Conservation (phyloP, 108 stramenopile genomes). For the Craspedostauros australis region DNA sequence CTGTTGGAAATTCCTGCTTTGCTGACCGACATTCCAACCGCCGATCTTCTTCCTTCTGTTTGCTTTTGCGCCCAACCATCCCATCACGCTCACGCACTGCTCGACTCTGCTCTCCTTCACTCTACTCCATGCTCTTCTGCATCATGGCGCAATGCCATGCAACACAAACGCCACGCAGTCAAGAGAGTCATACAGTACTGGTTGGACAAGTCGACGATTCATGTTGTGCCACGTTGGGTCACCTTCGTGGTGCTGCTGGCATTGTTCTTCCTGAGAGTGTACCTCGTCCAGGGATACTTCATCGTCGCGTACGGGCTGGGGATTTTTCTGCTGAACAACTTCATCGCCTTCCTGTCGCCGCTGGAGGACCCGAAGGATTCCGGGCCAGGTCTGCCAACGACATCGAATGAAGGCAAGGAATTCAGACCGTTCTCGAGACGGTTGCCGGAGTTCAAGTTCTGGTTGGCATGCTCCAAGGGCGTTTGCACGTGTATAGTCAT, state of each 20-base stretch:
- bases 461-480: slow-evolving; percentile 87
- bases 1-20: neutral
- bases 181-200: slow-evolving; percentile 89
- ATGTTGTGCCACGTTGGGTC: slow-evolving; percentile 72
- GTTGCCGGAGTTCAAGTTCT: slow-evolving; percentile 99
- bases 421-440: slow-evolving; percentile 92
- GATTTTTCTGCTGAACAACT: slow-evolving; percentile 97
- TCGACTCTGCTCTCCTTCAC: no score
- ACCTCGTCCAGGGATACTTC: slow-evolving; percentile 95
- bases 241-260: slow-evolving; percentile 52
- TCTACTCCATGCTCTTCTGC: neutral
- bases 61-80: neutral
- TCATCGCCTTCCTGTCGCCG: slow-evolving; percentile 97
- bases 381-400: slow-evolving; percentile 54
- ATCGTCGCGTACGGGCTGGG: slow-evolving; percentile 99
- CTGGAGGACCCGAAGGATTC: slow-evolving; percentile 79
- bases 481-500: slow-evolving; percentile 70
- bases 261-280: slow-evolving; percentile 90
- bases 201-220: slow-evolving; percentile 95
- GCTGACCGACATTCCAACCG: neutral
- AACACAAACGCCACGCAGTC: no score
- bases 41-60: neutral
- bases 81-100: neutral
- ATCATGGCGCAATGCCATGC: neutral
- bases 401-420: slow-evolving; percentile 70